A percentile compares a stretch with the other conserved stretches of the same genome.
Evolutionary conservation across 257 asterid genomes (phyloP).

Genomic region (Schizonepeta tenuifolia): DNA sequence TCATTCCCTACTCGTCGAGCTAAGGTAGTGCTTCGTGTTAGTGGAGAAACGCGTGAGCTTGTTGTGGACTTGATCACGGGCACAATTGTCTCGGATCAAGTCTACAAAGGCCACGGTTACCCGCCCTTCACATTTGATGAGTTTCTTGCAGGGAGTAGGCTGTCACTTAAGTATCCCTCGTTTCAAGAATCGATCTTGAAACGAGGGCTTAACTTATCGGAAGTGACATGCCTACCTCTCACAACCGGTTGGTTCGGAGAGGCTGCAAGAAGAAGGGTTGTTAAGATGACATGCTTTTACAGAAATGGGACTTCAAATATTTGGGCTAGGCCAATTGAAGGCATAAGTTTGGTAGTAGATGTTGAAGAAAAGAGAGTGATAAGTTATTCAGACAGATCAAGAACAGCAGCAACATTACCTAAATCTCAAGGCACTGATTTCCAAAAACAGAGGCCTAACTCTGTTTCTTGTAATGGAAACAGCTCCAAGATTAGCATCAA

Average conservation of each 20-base stretch:
- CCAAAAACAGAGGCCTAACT: slow-evolving; percentile 41
- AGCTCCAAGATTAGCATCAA: slow-evolving; percentile 36
- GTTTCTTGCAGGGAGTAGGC: slow-evolving; percentile 49
- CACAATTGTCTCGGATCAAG: slow-evolving; percentile 43
- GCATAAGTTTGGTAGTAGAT: slow-evolving; percentile 54
- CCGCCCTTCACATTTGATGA: slow-evolving; percentile 66
- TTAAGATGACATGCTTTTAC: slow-evolving; percentile 61
- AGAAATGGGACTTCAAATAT: slow-evolving; percentile 60
- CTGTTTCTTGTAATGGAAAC: slow-evolving; percentile 37
- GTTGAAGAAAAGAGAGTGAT: slow-evolving; percentile 52
- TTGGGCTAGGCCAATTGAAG: slow-evolving; percentile 75
- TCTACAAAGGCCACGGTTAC: slow-evolving; percentile 54
- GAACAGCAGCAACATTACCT: slow-evolving; percentile 41
- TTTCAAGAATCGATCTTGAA: slow-evolving; percentile 54
- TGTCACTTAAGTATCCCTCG: slow-evolving; percentile 40
- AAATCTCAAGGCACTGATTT: slow-evolving; percentile 56
- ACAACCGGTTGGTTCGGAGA: slow-evolving; percentile 80
- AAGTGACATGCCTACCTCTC: slow-evolving; percentile 64
- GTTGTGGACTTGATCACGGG: slow-evolving; percentile 46
- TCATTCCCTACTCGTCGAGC: slow-evolving; percentile 54
- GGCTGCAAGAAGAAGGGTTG: slow-evolving; percentile 45
- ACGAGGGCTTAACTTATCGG: slow-evolving; percentile 67
- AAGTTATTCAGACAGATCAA: slow-evolving; percentile 44
- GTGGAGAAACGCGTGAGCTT: slow-evolving; percentile 52
- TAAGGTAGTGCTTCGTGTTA: slow-evolving; percentile 49